These are phyloP conservation scores for Plantago major DNA, from an alignment of 257 asterid species.

Conservation along the genomic window DNA sequence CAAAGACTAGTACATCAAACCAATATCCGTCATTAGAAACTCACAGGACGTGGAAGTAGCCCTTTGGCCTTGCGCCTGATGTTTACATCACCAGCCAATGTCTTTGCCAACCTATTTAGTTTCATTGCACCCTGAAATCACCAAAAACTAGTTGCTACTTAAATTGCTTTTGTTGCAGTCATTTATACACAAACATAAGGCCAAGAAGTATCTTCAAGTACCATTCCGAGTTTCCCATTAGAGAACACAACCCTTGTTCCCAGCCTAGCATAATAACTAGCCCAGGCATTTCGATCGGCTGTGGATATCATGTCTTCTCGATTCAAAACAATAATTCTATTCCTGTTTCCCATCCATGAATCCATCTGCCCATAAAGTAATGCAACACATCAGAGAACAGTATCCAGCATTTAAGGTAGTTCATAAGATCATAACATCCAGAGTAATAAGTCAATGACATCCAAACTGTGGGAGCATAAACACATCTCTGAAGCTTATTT, in stretches of 20 bases:
- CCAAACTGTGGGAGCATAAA: no score
- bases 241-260: conserved; percentile 78
- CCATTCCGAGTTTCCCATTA: conserved; percentile 84
- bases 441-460: no score
- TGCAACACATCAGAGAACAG: conserved; percentile 6
- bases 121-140: conserved; percentile 74
- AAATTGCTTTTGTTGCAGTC: conserved; percentile 1
- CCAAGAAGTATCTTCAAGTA: conserved; percentile 19
- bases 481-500: no score
- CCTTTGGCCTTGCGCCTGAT: conserved; percentile 83
- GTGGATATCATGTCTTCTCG: conserved; percentile 93
- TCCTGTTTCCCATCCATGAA: conserved; percentile 85
- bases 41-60: conserved; percentile 92
- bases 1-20: background rate
- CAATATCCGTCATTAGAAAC: conserved; percentile 28
- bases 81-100: conserved; percentile 71
- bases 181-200: background rate
- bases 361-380: conserved; percentile 64
- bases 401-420: no score
- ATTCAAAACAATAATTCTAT: conserved; percentile 82
- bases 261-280: conserved; percentile 81
- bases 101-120: conserved; percentile 75
- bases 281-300: conserved; percentile 95
- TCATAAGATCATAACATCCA: no score
- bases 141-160: conserved; percentile 21